Evolutionary conservation across 1,284 basidiomycete species (phyloP).

Genomic region (Ceratobasidium sp.): DNA sequence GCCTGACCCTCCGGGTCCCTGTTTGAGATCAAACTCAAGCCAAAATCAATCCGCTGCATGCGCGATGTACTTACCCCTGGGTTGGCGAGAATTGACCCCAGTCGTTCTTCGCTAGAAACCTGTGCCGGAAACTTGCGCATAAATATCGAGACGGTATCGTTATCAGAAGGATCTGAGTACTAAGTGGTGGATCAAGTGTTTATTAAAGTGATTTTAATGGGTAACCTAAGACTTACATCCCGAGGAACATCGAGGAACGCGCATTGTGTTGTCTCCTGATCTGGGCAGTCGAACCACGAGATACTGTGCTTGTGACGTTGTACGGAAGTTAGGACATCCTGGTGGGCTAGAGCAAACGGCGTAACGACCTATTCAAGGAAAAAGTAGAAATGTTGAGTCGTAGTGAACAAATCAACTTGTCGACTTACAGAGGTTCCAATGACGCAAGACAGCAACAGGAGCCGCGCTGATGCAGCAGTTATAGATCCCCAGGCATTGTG

Average conservation of each 20-base stretch:
- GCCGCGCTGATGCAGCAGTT: too few species aligned
- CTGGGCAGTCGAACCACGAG: constrained; percentile 32
- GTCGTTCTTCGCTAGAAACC: constrained; percentile 22
- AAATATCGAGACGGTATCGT: constrained; percentile 50
- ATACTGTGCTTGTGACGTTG: background rate
- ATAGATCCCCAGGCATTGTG: too few species aligned
- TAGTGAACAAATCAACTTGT: too few species aligned
- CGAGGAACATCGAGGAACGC: constrained; percentile 37
- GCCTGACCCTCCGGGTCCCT: constrained; percentile 51
- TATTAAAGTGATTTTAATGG: background rate
- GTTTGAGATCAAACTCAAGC: too few species aligned
- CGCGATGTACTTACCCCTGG: constrained; percentile 44
- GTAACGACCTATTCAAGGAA: background rate
- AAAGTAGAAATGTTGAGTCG: too few species aligned
- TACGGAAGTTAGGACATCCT: background rate
- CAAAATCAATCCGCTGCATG: background rate
- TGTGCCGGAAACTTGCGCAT: constrained; percentile 51
- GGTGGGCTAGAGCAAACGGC: background rate
- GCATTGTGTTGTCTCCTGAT: constrained; percentile 26
- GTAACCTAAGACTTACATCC: background rate
- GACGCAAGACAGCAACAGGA: too few species aligned
- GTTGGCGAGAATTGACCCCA: constrained; percentile 50
- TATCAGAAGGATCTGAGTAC: constrained; percentile 24
- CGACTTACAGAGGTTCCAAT: too few species aligned
- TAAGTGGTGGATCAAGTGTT: background rate